Evolutionary conservation across 495 filamentous ascomycete species (phyloP).

Genomic region (Penicillium robsamsonii): DNA sequence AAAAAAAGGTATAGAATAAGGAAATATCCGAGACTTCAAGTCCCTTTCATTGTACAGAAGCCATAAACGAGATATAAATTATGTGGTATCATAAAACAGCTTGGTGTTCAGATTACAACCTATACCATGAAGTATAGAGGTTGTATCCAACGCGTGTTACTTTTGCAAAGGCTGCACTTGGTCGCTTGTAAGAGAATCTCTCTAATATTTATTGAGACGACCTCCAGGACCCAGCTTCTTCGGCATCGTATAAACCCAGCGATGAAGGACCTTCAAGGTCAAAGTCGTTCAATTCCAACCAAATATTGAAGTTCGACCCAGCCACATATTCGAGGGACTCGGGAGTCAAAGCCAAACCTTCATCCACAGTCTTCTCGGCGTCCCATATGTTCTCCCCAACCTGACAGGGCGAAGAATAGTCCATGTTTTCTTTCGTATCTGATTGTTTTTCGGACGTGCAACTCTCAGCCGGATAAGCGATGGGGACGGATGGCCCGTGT

Average conservation of each 20-base stretch:
- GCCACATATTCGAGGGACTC: neutral
- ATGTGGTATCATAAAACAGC: too few relatives aligned
- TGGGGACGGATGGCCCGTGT: neutral
- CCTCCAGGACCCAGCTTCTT: neutral
- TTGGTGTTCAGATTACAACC: too few relatives aligned
- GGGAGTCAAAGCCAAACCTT: neutral
- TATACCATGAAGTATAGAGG: too few relatives aligned
- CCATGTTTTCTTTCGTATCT: too few relatives aligned
- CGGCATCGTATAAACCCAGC: neutral
- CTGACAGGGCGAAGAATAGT: neutral
- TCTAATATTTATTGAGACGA: neutral
- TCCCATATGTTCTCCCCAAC: neutral
- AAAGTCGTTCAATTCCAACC: neutral
- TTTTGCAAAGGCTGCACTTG: too few relatives aligned
- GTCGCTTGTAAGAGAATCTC: too few relatives aligned
- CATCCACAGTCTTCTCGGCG: neutral
- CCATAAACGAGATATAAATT: too few relatives aligned
- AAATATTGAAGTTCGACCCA: neutral
- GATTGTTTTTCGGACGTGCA: neutral
- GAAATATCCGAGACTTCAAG: neutral
- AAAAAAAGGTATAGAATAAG: neutral
- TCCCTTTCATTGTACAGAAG: too few relatives aligned
- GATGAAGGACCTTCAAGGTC: neutral
- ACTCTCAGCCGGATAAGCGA: neutral
- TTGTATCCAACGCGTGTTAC: too few relatives aligned